Conservation (phyloP, 805 yeast genomes). For the Metschnikowia similis region DNA sequence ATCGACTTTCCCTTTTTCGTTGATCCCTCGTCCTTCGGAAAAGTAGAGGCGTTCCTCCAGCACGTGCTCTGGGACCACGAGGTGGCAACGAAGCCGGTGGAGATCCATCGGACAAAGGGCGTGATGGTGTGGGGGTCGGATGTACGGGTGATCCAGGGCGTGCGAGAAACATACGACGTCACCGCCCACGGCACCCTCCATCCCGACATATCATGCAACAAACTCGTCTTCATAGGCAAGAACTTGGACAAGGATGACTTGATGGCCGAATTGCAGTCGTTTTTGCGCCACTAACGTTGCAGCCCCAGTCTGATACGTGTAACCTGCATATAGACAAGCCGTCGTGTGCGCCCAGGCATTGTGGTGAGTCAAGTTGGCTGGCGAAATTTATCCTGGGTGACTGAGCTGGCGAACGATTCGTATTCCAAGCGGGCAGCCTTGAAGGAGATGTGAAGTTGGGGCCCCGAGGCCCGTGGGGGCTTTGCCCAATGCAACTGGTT, state of each 20-base stretch:
- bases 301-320: no score
- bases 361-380: no score
- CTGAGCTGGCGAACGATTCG: no score
- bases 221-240: slow-evolving; percentile 75
- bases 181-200: slow-evolving; percentile 42
- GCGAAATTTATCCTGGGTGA: no score
- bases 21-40: slow-evolving; percentile 31
- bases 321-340: no score
- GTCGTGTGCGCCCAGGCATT: no score
- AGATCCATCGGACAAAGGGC: slow-evolving; percentile 83
- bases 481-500: neutral
- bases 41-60: slow-evolving; percentile 64
- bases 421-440: no score
- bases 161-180: slow-evolving; percentile 85
- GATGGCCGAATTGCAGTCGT: slow-evolving; percentile 22
- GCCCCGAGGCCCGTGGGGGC: neutral
- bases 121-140: slow-evolving; percentile 41
- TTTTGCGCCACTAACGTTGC: neutral
- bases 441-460: neutral
- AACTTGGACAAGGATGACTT: slow-evolving; percentile 40
- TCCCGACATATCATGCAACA: slow-evolving; percentile 41
- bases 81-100: slow-evolving; percentile 44
- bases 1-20: slow-evolving; percentile 44
- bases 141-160: slow-evolving; percentile 79
- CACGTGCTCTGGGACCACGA: slow-evolving; percentile 67